Base-by-base conservation (phyloP, 805 yeast species). In the Metschnikowia kunwiensis region DNA sequence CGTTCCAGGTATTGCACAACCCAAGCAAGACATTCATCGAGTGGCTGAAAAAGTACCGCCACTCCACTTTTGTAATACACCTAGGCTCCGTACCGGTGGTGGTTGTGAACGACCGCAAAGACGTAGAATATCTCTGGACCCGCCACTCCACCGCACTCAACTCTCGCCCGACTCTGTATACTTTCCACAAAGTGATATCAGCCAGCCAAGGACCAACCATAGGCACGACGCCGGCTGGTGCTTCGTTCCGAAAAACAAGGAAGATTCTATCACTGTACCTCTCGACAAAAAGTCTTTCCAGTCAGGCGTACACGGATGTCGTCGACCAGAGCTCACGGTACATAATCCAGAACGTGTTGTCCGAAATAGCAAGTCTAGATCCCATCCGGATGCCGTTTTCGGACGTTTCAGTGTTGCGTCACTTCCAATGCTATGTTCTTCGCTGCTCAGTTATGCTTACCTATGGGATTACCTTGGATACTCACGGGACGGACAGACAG, bases 171-270 rank as follows among this genome's bases (percentile, higher is more conserved):
- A 57, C 68, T 14, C 63, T 74, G 36, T 75, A 75, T 55, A 81
- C 88, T 1, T 84, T 85, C 58, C 93, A 85, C 58, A 61, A 68
- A 13, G 66, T 82, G 2, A 64, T 82, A 27, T 70, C 82, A 0
- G 57, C 65, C 16, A 67, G 75, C 0, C 77, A 72, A 36, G 78
- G 82, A 0, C 75, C 70, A 46, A 80, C 86, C 0, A 65, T 80
- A 12, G 86, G 86, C 0, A 76, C 84, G 1, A 79, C 84, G 0
- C 86, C 86, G 1, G 70, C 63, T 40, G 74, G 81, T 1, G 58
- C 54, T 0, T 60, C 75, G 2, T 80, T 62, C 45, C 57, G 63
- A 32, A 58, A 54, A 32, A 69, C 72, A 51, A 70, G 77, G 49
- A 78, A 76, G 50, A 61, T 66, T 23, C 55, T 78, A 29, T 60